Evolutionary conservation across 1,284 basidiomycete species (phyloP).

Genomic region (Leucoagaricus sp.): DNA sequence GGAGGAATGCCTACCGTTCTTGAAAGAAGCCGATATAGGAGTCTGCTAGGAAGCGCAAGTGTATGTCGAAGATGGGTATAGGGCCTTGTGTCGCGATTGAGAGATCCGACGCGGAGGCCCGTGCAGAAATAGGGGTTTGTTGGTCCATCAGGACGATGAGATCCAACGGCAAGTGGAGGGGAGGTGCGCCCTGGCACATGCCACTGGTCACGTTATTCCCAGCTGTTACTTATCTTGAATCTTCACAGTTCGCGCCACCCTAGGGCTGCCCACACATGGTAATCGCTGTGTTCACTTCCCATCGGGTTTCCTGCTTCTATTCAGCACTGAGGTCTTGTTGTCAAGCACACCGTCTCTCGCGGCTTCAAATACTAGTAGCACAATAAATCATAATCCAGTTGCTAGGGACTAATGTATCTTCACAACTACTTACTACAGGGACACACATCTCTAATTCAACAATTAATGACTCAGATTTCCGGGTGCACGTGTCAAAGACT

Average conservation of each 20-base stretch:
- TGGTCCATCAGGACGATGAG: constrained; percentile 32
- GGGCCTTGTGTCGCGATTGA: constrained; percentile 49
- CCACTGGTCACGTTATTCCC: constrained; percentile 12
- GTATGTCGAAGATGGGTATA: constrained; percentile 68
- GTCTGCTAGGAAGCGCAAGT: constrained; percentile 69
- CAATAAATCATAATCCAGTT: too few relatives aligned
- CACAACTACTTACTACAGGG: too few relatives aligned
- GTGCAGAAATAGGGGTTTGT: constrained; percentile 32
- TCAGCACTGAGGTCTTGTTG: too few relatives aligned
- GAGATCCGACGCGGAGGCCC: constrained; percentile 46
- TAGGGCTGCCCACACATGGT: too few relatives aligned
- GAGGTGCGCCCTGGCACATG: background rate
- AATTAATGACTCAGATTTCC: too few relatives aligned
- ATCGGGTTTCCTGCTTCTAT: too few relatives aligned
- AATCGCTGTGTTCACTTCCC: too few relatives aligned
- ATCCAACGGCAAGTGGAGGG: background rate
- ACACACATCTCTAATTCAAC: background rate
- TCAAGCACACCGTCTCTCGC: too few relatives aligned
- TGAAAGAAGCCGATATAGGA: constrained; percentile 83
- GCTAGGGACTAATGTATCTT: background rate
- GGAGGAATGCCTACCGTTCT: constrained; percentile 59
- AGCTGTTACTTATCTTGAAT: background rate
- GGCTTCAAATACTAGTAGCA: too few relatives aligned
- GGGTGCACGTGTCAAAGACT: too few relatives aligned
- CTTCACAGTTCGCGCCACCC: too few relatives aligned